phyloP scores from a whole-genome alignment of 2,329 filamentous ascomycete species.

The Plectosphaerella plurivora region DNA sequence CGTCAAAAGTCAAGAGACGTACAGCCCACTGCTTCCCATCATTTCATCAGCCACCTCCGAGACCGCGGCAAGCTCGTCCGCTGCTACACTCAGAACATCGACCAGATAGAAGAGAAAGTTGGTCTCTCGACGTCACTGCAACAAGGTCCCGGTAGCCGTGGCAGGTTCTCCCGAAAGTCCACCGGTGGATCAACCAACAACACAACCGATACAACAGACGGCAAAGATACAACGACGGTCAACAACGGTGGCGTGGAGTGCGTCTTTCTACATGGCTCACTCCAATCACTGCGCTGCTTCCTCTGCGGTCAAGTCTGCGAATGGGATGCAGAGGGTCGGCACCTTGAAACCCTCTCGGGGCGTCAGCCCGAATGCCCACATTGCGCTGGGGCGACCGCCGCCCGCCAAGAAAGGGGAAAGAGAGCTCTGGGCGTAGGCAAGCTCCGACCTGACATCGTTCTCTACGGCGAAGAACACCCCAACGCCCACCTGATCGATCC shows the following conservation, averaged over 20 bases:
- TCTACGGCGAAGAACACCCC: slow-evolving; percentile 72
- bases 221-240: slow-evolving; percentile 11
- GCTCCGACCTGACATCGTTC: slow-evolving; percentile 66
- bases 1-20: slow-evolving; percentile 61
- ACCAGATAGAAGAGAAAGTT: slow-evolving; percentile 67
- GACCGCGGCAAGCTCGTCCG: slow-evolving; percentile 65
- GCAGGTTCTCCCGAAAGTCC: slow-evolving; percentile 52
- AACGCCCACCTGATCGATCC: slow-evolving; percentile 63
- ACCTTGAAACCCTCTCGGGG: slow-evolving; percentile 55
- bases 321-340: slow-evolving; percentile 55
- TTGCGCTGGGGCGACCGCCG: slow-evolving; percentile 58
- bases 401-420: slow-evolving; percentile 61
- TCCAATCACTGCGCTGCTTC: slow-evolving; percentile 61
- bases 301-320: slow-evolving; percentile 52
- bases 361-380: slow-evolving; percentile 64
- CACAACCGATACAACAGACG: slow-evolving; percentile 3
- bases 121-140: slow-evolving; percentile 60
- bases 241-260: slow-evolving; percentile 48
- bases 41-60: slow-evolving; percentile 63
- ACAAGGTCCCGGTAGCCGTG: slow-evolving; percentile 57
- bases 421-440: slow-evolving; percentile 63
- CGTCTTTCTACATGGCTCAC: slow-evolving; percentile 69
- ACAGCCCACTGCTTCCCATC: slow-evolving; percentile 60
- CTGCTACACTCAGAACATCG: slow-evolving; percentile 74
- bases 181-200: slow-evolving; percentile 18